These are phyloP conservation scores for Sporobolomyces pararoseus DNA, from an alignment of 768 basidiomycete species.

Conservation along the genomic window DNA sequence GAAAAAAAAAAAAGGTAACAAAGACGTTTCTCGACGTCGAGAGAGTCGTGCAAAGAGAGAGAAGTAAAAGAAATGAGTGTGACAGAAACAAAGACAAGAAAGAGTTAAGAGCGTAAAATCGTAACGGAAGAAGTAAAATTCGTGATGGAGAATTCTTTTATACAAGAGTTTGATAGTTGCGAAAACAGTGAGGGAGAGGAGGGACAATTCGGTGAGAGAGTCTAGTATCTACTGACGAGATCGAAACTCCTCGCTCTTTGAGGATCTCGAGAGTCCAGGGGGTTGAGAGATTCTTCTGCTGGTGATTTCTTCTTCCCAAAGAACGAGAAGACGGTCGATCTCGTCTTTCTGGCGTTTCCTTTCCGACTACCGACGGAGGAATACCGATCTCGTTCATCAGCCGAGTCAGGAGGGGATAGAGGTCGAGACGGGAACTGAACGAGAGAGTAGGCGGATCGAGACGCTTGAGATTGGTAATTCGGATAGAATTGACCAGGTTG, in stretches of 20 bases:
- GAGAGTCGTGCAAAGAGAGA: background rate
- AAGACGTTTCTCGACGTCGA: background rate
- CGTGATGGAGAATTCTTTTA: too few relatives aligned
- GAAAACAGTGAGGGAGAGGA: too few relatives aligned
- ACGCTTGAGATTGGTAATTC: slow-evolving; percentile 6
- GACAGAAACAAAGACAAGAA: too few relatives aligned
- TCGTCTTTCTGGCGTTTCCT: background rate
- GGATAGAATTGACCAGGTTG: background rate
- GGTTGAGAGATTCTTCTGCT: background rate
- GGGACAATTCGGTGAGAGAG: too few relatives aligned
- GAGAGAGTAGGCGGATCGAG: slow-evolving; percentile 38
- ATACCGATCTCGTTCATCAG: slow-evolving; percentile 3
- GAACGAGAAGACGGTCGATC: slow-evolving; percentile 18
- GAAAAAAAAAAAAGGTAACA: too few relatives aligned
- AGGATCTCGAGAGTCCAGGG: background rate
- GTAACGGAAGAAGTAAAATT: too few relatives aligned
- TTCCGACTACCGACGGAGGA: slow-evolving; percentile 4
- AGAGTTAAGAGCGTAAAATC: too few relatives aligned
- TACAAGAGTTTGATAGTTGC: too few relatives aligned
- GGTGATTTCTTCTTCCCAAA: slow-evolving; percentile 7
- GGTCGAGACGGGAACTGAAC: slow-evolving; percentile 1
- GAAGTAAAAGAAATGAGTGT: too few relatives aligned
- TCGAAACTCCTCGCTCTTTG: slow-evolving; percentile 3
- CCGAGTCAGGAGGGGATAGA: slow-evolving; percentile 12
- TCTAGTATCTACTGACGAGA: slow-evolving; percentile 6